Evolutionary conservation across 495 filamentous ascomycete species (phyloP).

Genomic region (Xylaria flabelliformis): DNA sequence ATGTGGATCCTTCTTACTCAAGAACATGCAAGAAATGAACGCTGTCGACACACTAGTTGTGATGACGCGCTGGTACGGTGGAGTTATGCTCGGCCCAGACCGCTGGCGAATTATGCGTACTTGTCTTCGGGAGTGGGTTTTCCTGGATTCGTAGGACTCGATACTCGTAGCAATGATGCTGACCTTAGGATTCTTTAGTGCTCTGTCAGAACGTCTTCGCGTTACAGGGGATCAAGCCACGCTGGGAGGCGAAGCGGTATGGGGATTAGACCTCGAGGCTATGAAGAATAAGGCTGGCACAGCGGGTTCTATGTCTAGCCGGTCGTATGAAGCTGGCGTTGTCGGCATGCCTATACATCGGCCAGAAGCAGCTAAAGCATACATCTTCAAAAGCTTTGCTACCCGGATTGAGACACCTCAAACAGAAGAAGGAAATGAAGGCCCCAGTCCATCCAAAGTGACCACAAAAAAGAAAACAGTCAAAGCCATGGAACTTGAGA

Average conservation of each 20-base stretch:
- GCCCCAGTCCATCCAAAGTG: constrained; percentile 25
- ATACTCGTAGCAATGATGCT: neutral
- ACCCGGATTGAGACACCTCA: constrained; percentile 26
- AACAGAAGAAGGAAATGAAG: constrained; percentile 3
- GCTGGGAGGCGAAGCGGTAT: constrained; percentile 63
- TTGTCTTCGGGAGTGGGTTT: constrained; percentile 41
- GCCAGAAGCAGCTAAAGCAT: constrained; percentile 65
- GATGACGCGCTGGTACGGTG: constrained; percentile 92
- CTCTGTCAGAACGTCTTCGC: constrained; percentile 54
- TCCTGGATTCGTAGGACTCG: neutral
- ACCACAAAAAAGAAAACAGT: constrained; percentile 49
- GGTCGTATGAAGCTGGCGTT: constrained; percentile 42
- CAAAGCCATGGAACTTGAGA: constrained; percentile 58
- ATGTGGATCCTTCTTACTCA: constrained; percentile 78
- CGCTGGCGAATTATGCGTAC: constrained; percentile 65
- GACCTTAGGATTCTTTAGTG: constrained; percentile 34
- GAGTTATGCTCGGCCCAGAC: constrained; percentile 83
- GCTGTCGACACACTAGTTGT: constrained; percentile 85
- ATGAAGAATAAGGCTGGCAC: constrained; percentile 50
- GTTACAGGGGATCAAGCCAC: constrained; percentile 46
- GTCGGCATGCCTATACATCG: constrained; percentile 69
- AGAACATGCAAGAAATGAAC: constrained; percentile 80
- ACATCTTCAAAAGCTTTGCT: constrained; percentile 68
- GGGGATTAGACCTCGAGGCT: constrained; percentile 80
- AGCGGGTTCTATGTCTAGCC: constrained; percentile 31